phyloP scores from a whole-genome alignment of 23 red algal genomes.

The Gracilaria domingensis region DNA sequence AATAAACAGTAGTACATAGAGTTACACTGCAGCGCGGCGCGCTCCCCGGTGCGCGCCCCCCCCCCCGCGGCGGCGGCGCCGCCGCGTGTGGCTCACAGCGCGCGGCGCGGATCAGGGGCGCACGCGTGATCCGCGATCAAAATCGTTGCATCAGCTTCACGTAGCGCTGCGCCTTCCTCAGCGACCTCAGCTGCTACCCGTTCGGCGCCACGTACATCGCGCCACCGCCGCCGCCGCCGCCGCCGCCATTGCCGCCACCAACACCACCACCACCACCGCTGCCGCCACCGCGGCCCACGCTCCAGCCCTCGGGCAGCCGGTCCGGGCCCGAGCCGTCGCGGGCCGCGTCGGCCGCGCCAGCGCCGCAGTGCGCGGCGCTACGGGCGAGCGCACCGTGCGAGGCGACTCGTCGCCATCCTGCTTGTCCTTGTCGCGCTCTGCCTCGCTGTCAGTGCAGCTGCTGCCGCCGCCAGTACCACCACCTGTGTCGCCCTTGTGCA shows the following conservation, averaged over 20 bases:
- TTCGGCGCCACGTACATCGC: too few relatives aligned
- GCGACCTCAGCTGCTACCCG: slow-evolving; percentile 52
- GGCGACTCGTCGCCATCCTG: slow-evolving; percentile 46
- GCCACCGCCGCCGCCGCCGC: too few relatives aligned
- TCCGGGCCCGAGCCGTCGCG: slow-evolving; percentile 56
- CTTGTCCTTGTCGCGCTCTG: slow-evolving; percentile 14
- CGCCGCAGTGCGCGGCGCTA: slow-evolving; percentile 36
- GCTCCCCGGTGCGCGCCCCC: too few relatives aligned
- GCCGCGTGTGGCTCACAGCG: too few relatives aligned
- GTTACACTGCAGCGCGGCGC: neutral
- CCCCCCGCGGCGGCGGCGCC: too few relatives aligned
- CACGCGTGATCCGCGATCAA: neutral
- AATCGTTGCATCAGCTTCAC: slow-evolving; percentile 53
- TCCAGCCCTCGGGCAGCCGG: slow-evolving; percentile 65
- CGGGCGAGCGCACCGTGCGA: slow-evolving; percentile 59
- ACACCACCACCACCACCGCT: too few relatives aligned
- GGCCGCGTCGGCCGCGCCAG: neutral
- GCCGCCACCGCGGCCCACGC: slow-evolving; percentile 36
- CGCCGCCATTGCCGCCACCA: too few relatives aligned
- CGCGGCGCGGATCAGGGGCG: too few relatives aligned
- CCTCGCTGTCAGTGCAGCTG: slow-evolving; percentile 4
- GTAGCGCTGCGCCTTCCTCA: slow-evolving; percentile 67
- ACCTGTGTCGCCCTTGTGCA: too few relatives aligned
- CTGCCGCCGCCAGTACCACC: too few relatives aligned
- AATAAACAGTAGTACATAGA: too few relatives aligned